Conservation (phyloP, 306 rosid genomes). For the Adenanthera pavonina region DNA sequence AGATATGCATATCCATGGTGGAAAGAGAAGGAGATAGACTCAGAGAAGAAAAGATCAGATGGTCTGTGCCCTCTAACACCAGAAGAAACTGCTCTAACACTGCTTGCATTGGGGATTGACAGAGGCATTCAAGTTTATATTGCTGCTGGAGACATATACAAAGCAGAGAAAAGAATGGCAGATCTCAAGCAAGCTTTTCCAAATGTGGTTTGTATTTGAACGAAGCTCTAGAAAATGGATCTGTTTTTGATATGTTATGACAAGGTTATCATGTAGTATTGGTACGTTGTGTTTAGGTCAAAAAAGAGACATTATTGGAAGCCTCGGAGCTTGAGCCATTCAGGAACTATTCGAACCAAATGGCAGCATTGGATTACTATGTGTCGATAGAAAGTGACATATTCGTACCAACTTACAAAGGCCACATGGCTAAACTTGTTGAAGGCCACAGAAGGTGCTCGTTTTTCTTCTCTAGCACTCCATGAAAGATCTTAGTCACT, state of each 20-base stretch:
- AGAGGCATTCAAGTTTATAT: conserved; percentile 68
- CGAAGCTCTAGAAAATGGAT: background rate
- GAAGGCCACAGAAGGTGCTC: conserved; percentile 81
- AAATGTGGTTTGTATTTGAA: conserved; percentile 55
- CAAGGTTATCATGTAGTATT: background rate
- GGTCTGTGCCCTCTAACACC: conserved; percentile 85
- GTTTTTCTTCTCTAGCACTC: background rate
- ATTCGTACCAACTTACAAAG: conserved; percentile 70
- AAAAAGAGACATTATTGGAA: conserved; percentile 73
- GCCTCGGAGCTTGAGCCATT: conserved; percentile 65
- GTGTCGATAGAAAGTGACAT: conserved; percentile 79
- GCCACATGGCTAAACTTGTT: conserved; percentile 86
- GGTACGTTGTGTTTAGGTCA: conserved; percentile 35
- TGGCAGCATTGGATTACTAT: conserved; percentile 82
- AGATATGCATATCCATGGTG: conserved; percentile 83
- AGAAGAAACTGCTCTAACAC: conserved; percentile 68
- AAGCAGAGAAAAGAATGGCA: conserved; percentile 64
- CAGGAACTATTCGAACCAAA: conserved; percentile 72
- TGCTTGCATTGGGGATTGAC: conserved; percentile 67
- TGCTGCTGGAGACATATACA: conserved; percentile 81
- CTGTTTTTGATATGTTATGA: background rate
- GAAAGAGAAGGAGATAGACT: conserved; percentile 78
- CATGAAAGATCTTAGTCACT: too few species aligned
- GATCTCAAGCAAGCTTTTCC: conserved; percentile 59
- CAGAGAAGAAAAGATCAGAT: conserved; percentile 62